Evolutionary conservation across 768 basidiomycete genomes (phyloP).

Genomic region (Lactarius vividus): DNA sequence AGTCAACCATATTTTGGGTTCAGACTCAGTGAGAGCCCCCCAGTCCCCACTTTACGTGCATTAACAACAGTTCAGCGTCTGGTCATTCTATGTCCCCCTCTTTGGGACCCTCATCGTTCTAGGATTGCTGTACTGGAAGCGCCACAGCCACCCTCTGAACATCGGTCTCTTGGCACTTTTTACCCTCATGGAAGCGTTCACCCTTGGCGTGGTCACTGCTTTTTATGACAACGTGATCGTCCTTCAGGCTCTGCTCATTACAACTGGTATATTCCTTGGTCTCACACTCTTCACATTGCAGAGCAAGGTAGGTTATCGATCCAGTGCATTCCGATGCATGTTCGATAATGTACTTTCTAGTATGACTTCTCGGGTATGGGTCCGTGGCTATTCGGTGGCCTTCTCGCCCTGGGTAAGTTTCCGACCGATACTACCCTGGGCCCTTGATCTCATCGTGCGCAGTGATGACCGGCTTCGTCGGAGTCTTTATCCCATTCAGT

Average conservation of each 20-base stretch:
- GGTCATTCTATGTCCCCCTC: slow-evolving; percentile 78
- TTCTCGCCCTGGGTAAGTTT: slow-evolving; percentile 70
- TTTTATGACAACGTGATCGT: slow-evolving; percentile 73
- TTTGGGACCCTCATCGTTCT: slow-evolving; percentile 79
- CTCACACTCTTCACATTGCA: slow-evolving; percentile 94
- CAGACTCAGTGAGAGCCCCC: slow-evolving; percentile 55
- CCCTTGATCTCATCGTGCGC: slow-evolving; percentile 7
- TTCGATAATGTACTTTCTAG: slow-evolving; percentile 37
- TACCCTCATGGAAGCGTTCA: slow-evolving; percentile 87
- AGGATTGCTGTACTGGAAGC: slow-evolving; percentile 85
- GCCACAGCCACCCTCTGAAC: slow-evolving; percentile 88
- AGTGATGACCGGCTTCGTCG: slow-evolving; percentile 82
- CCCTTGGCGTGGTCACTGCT: slow-evolving; percentile 81
- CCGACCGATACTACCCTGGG: background rate
- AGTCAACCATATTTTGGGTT: slow-evolving; percentile 64
- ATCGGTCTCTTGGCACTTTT: slow-evolving; percentile 81
- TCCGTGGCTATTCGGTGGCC: slow-evolving; percentile 83
- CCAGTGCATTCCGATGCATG: background rate
- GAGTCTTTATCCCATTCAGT: slow-evolving; percentile 83
- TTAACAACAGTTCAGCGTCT: slow-evolving; percentile 45
- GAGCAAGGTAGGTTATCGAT: slow-evolving; percentile 62
- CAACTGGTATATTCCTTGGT: slow-evolving; percentile 89
- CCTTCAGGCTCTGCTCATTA: slow-evolving; percentile 88
- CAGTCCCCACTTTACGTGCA: background rate
- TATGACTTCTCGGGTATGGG: slow-evolving; percentile 95